Conservation (phyloP, 176 grass and related monocot genomes). For the Guadua angustifolia region DNA sequence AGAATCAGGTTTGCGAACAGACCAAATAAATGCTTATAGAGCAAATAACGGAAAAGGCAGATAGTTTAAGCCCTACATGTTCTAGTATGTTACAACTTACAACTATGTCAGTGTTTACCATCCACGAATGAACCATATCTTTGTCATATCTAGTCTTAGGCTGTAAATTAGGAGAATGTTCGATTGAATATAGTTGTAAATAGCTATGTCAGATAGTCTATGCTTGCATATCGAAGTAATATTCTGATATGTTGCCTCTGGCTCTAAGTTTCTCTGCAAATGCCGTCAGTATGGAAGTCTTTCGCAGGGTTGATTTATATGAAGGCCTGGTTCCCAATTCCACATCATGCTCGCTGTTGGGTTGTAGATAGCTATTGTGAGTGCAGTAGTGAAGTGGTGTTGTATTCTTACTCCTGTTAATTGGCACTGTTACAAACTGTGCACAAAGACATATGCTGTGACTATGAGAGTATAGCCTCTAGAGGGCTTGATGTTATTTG, state of each 20-base stretch:
- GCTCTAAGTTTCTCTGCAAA: background rate
- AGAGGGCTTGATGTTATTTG: background rate
- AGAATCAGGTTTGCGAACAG: slow-evolving; percentile 1
- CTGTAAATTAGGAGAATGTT: slow-evolving; percentile 2
- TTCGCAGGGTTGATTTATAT: background rate
- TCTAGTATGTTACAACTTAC: slow-evolving; percentile 5
- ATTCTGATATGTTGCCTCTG: background rate
- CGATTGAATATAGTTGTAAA: slow-evolving; percentile 21
- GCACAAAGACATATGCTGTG: background rate
- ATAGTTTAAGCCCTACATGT: slow-evolving; percentile 9
- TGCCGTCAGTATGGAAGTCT: background rate
- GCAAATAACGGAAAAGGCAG: background rate
- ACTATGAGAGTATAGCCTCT: background rate
- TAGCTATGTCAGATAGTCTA: too few relatives aligned
- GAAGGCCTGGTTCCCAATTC: slow-evolving; percentile 19
- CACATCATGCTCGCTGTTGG: background rate
- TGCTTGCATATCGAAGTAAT: slow-evolving; percentile 33
- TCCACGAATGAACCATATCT: background rate
- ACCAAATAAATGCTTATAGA: slow-evolving; percentile 7
- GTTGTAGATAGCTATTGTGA: background rate
- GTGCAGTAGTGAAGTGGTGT: background rate
- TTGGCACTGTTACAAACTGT: background rate
- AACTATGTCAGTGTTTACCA: slow-evolving; percentile 4
- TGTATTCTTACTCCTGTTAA: background rate
- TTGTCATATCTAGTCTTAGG: background rate